Base-by-base conservation (phyloP, 768 basidiomycete species). In the Filobasidium wieringae region DNA sequence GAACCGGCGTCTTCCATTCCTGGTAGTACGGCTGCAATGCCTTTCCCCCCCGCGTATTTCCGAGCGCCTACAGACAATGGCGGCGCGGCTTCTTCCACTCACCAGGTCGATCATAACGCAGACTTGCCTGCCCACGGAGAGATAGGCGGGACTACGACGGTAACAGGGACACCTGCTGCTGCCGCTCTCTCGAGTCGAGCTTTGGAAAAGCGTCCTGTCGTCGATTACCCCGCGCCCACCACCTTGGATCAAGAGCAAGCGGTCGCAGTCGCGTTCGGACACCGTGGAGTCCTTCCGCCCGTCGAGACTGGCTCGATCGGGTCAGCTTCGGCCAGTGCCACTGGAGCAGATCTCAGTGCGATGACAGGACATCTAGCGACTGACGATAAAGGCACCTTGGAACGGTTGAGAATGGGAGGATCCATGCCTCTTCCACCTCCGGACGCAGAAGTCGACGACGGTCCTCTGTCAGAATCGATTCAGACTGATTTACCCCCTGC, bases 141-240 rank as follows among this genome's bases (percentile, higher is more conserved):
- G 9, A 43, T 17, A 8, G 4, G 14, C 15, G 43, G 43, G 29
- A 12, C 55, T 31, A 17, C 55, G 1, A 17, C 40, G 11, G 19
- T 50, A 4, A 33, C 24, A 4, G 54, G 47, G 32, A 24, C 26
- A 6, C 32, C 49, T 1, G 53, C 43, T 8, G 14, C 32, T 8
- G 50, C 37, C 30, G 39, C n/a, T 1, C 41, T 56, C 7, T 51
- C 55, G 15, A 51, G 50, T 7, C 55, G 60, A 3, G 55, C 50
- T 9, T 19, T 37, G 39, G 60, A 61, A 41, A 61, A 61, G 41
- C 41, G 53, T 15, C 50, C 60, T 1, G 60, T 27, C 26, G 32
- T 65, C n/a, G 70, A 70, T 39, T 73, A 72, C 47, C 70, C 72
- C 19, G 72, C 72, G 15, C 70, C 72, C 1, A 65, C 68, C 8